Evolutionary conservation across 2,329 filamentous ascomycete species (phyloP).

Genomic region (Ampelomyces quisqualis): DNA sequence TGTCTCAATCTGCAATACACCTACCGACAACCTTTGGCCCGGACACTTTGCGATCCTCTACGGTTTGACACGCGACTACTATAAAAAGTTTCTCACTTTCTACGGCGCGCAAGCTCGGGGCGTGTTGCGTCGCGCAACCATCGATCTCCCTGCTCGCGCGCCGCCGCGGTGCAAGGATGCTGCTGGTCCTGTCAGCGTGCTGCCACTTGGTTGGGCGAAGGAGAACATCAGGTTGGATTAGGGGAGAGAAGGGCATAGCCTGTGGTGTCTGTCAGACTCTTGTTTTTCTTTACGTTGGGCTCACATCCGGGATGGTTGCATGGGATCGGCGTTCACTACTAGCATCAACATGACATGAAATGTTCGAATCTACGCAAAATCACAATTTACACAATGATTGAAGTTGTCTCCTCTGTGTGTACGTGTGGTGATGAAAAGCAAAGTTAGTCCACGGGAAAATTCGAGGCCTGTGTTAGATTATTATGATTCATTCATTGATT

Average conservation of each 20-base stretch:
- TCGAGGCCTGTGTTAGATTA: neutral
- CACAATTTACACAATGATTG: neutral
- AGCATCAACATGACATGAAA: constrained; percentile 5
- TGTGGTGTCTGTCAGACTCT: neutral
- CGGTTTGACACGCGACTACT: constrained; percentile 61
- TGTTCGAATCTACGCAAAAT: neutral
- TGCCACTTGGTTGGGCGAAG: constrained; percentile 37
- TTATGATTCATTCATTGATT: no score
- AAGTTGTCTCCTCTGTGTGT: no score
- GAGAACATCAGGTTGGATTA: constrained; percentile 24
- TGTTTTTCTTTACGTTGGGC: neutral
- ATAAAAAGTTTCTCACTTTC: constrained; percentile 73
- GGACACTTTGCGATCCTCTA: constrained; percentile 55
- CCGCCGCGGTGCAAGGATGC: constrained; percentile 27
- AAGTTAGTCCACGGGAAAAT: constrained; percentile 1
- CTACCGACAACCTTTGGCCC: constrained; percentile 52
- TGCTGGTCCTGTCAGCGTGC: constrained; percentile 32
- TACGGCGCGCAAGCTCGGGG: constrained; percentile 77
- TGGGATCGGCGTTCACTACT: constrained; percentile 1
- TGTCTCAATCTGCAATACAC: constrained; percentile 74
- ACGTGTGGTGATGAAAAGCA: no score
- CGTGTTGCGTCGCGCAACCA: constrained; percentile 66
- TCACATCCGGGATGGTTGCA: neutral
- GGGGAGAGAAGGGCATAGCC: neutral
- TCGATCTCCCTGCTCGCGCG: constrained; percentile 65